Evolutionary conservation across 352 stramenopile genomes (phyloP).

Genomic region (Globisporangium lucens): DNA sequence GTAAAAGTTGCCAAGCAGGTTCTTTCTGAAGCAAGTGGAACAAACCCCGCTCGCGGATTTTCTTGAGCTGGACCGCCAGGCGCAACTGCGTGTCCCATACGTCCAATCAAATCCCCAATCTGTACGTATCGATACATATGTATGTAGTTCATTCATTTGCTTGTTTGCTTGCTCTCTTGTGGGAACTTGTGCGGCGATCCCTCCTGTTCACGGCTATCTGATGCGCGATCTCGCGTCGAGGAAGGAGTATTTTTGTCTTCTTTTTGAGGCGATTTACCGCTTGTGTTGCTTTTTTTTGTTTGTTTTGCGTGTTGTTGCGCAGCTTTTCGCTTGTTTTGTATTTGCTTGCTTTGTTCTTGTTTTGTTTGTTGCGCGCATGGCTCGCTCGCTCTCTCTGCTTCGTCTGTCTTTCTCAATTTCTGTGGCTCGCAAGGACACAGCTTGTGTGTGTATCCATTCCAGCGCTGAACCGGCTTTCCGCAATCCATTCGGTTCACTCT

Average conservation of each 20-base stretch:
- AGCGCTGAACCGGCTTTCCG: conserved; percentile 2
- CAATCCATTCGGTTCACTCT: not conserved
- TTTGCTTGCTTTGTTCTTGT: too few relatives aligned
- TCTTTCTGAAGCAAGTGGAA: not conserved
- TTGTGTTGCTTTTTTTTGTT: not conserved
- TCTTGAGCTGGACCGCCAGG: not conserved
- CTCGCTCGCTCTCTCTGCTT: not conserved
- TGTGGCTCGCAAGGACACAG: not conserved
- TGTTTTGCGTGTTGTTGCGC: not conserved
- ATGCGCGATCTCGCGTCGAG: not conserved
- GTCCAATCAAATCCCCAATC: too few relatives aligned
- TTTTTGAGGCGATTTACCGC: not conserved
- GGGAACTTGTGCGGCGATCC: not conserved
- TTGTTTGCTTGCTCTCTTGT: not conserved
- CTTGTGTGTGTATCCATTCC: conserved; percentile 3
- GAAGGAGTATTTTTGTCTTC: not conserved
- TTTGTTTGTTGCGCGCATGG: not conserved
- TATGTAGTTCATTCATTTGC: too few relatives aligned
- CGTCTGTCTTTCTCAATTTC: not conserved
- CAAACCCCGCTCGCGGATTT: not conserved
- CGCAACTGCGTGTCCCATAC: not conserved
- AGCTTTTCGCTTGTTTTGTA: too few relatives aligned
- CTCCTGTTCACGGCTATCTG: not conserved
- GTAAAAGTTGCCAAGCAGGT: not conserved
- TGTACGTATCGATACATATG: too few relatives aligned